A percentile compares a stretch with the other conserved stretches of the same genome.
These are phyloP conservation scores for Tetracentron sinense DNA, from an alignment of 164 flowering plant species.

Conservation along the genomic window DNA sequence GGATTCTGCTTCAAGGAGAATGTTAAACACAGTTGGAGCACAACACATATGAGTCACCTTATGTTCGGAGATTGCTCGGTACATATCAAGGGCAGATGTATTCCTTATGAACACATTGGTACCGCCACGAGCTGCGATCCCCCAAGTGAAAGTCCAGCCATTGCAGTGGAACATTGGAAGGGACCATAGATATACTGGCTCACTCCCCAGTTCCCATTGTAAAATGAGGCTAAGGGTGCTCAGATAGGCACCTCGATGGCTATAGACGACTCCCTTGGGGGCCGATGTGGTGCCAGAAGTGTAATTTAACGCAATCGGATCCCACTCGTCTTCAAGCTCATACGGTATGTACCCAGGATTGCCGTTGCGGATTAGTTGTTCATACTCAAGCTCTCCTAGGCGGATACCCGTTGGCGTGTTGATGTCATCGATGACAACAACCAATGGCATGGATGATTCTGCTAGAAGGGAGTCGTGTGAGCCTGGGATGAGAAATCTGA, in stretches of 20 bases:
- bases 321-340: slow-evolving; percentile 60
- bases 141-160: slow-evolving; percentile 98
- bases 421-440: slow-evolving; percentile 63
- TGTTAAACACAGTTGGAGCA: slow-evolving; percentile 15
- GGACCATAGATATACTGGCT: slow-evolving; percentile 83
- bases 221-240: slow-evolving; percentile 66
- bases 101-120: slow-evolving; percentile 16
- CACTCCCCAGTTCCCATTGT: slow-evolving; percentile 72
- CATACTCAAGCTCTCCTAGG: slow-evolving; percentile 61
- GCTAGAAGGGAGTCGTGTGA: not conserved
- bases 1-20: slow-evolving; percentile 8
- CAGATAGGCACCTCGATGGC: slow-evolving; percentile 80
- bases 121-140: slow-evolving; percentile 74
- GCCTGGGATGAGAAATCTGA: slow-evolving; percentile 25
- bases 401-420: slow-evolving; percentile 54
- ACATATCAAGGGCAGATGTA: slow-evolving; percentile 12
- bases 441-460: slow-evolving; percentile 31
- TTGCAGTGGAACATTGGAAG: slow-evolving; percentile 99
- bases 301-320: slow-evolving; percentile 77
- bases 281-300: slow-evolving; percentile 92
- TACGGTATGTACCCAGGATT: slow-evolving; percentile 24
- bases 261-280: slow-evolving; percentile 87
- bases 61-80: not conserved
- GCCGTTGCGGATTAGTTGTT: slow-evolving; percentile 47
- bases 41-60: slow-evolving; percentile 32